Evolutionary conservation across 1,139 yeast species (phyloP).

Genomic region (Magnusiomyces fungicola): DNA sequence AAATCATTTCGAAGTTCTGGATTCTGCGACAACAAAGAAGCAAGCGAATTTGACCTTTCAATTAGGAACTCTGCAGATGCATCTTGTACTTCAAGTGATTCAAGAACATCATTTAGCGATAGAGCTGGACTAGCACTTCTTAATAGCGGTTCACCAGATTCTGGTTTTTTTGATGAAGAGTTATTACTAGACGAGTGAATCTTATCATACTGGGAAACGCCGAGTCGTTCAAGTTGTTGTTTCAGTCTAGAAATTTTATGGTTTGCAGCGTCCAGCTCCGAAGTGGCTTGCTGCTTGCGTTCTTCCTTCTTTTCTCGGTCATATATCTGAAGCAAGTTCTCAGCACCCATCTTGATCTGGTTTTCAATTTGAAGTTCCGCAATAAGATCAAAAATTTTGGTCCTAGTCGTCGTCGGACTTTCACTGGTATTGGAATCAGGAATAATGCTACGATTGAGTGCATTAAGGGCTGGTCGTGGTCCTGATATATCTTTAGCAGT

Average conservation of each 20-base stretch:
- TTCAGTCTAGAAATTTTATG: constrained; percentile 31
- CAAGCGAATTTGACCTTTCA: constrained; percentile 56
- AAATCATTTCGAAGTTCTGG: constrained; percentile 62
- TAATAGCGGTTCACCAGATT: not conserved
- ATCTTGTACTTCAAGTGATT: constrained; percentile 40
- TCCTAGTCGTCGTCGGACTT: constrained; percentile 1
- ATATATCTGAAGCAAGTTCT: constrained; percentile 33
- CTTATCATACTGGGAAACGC: constrained; percentile 14
- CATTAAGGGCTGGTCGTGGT: not conserved
- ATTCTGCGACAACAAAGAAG: constrained; percentile 47
- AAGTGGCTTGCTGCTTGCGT: constrained; percentile 30
- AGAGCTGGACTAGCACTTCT: constrained; percentile 37
- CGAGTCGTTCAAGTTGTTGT: constrained; percentile 29
- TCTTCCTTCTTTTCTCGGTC: constrained; percentile 23
- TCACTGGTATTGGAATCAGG: constrained; percentile 9
- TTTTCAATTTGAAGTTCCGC: constrained; percentile 35
- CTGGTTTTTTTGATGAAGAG: too few species aligned
- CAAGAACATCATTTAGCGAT: constrained; percentile 44
- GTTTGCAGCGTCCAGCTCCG: constrained; percentile 35
- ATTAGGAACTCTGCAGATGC: constrained; percentile 45
- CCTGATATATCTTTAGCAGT: not conserved
- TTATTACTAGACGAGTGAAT: not conserved
- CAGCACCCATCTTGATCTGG: constrained; percentile 37
- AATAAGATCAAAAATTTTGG: constrained; percentile 27
- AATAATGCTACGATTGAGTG: not conserved